Base-by-base conservation (phyloP, 768 basidiomycete genomes). In the Mycena rosella region DNA sequence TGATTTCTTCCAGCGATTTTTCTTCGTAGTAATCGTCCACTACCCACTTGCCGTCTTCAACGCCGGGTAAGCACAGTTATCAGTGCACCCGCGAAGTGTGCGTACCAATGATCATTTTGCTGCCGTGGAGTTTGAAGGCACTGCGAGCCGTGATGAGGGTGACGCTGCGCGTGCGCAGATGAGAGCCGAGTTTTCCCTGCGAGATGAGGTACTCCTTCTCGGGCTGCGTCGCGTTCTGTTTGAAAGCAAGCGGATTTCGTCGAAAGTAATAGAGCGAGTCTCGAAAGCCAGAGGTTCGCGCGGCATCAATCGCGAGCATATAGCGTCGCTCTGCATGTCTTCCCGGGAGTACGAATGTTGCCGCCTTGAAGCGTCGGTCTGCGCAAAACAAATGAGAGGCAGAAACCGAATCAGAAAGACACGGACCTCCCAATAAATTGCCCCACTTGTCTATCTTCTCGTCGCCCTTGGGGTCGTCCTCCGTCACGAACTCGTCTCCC, bases 251-350 rank as follows among this genome's bases (percentile, higher is more conserved):
- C 0, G 89, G 89, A 70, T 97, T 98, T 8, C 96, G 88, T 3
- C 98, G 92, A 80, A 98, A 96, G 79, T 98, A 98, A 79, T 98
- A 98, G n/a, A 99, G 83, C 11, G 98, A 98, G 78, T 99, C 98
- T 53, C 96, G 89, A 80, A 96, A 98, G 5, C 98, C 98, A 22
- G 95, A 96, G 11, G 95, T 94, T 29, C 97, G 90, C 0, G 98
- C 98, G 4, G 96, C 97, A 75, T 99, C 98, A 65, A 99, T 99
- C 24, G 97, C 96, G 45, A 99, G 92, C 88, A 98, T 94, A 81
- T 98, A 99, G 67, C 89, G 85, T 49, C 92, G 87, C 29, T 93
- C 87, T 11, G 95, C 91, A 74, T 98, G 91, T 24, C 97, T 89
- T 62, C 89, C 89, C 0, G 95, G 92, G 7, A 96, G 88, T n/a